Base-by-base conservation (phyloP, 768 basidiomycete genomes). In the Symmetrospora coprosmae region DNA sequence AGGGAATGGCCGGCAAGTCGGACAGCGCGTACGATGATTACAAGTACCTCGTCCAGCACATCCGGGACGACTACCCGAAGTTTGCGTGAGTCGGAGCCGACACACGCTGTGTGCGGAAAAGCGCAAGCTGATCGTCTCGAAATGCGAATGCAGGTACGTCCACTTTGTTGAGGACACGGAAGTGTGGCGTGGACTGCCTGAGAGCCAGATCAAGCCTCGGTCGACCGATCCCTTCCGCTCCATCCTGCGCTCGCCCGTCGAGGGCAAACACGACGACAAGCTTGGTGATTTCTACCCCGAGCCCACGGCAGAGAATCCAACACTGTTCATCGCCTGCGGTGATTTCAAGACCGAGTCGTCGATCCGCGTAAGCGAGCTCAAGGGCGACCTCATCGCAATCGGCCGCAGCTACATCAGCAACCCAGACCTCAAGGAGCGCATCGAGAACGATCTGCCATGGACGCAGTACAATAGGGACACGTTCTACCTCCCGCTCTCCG, bases 41-140 rank as follows among this genome's bases (percentile, higher is more conserved):
- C 70, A 63, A 82, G 4, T 81, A 82, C 62, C 64, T 76, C 21
- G 67, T 75, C 41, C 78, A 81, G 41, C 41, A 58, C 43, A 46
- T 58, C 19, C 43, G 37, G 23, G 8, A 6, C 7, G 14, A 8
- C 6, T 58, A 58, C 41, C 55, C 55, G 4, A 9, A 46, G 17
- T 58, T 43, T 17, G 43, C 55, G n/a, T n/a, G n/a, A n/a, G n/a
- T n/a, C n/a, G n/a, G n/a, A n/a, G n/a, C n/a, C n/a, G n/a, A n/a
- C n/a, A n/a, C n/a, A n/a, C n/a, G n/a, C n/a, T n/a, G n/a, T n/a
- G n/a, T n/a, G n/a, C n/a, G n/a, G n/a, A n/a, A n/a, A n/a, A n/a
- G n/a, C n/a, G n/a, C n/a, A n/a, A n/a, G n/a, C n/a, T n/a, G n/a
- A n/a, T n/a, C n/a, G n/a, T n/a, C n/a, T n/a, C n/a, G n/a, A n/a